Percentiles rank a stretch among this genome's conserved stretches.
Evolutionary conservation across 208 protist genomes (phyloP).

Genomic region (Acanthamoeba triangularis): DNA sequence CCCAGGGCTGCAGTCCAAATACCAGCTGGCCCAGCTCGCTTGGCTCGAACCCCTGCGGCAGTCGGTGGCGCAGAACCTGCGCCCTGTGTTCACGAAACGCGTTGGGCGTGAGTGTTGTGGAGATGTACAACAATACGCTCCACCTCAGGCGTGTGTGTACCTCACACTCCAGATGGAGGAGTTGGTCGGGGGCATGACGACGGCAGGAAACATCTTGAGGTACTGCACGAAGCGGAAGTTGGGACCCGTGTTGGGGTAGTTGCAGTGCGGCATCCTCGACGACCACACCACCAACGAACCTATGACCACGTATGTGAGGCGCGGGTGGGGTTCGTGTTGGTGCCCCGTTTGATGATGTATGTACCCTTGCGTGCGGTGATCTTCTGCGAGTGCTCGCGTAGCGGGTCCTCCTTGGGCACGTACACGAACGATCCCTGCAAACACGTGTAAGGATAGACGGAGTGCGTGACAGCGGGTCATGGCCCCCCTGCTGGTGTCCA

Average conservation of each 20-base stretch:
- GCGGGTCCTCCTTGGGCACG: slow-evolving; percentile 51
- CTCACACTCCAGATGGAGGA: neutral
- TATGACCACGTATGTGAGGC: neutral
- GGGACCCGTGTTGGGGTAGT: slow-evolving; percentile 52
- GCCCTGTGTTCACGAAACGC: neutral
- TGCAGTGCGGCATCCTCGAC: slow-evolving; percentile 68
- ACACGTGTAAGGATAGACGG: neutral
- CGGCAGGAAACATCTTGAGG: slow-evolving; percentile 74
- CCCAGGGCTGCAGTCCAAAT: slow-evolving; percentile 57
- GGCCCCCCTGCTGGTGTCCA: neutral
- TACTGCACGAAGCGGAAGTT: slow-evolving; percentile 67
- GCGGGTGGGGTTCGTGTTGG: neutral
- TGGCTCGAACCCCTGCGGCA: slow-evolving; percentile 47
- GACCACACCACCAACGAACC: slow-evolving; percentile 68
- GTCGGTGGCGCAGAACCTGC: neutral
- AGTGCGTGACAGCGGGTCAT: neutral
- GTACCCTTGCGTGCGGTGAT: slow-evolving; percentile 64
- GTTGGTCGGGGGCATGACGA: neutral
- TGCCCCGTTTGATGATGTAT: neutral
- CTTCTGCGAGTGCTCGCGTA: slow-evolving; percentile 1
- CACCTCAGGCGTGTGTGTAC: neutral
- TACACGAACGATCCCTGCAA: neutral
- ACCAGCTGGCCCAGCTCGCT: slow-evolving; percentile 8
- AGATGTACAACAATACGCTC: neutral
- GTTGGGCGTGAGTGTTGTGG: neutral